Conservation (phyloP, 768 basidiomycete genomes). For the Mycena chlorophos region DNA sequence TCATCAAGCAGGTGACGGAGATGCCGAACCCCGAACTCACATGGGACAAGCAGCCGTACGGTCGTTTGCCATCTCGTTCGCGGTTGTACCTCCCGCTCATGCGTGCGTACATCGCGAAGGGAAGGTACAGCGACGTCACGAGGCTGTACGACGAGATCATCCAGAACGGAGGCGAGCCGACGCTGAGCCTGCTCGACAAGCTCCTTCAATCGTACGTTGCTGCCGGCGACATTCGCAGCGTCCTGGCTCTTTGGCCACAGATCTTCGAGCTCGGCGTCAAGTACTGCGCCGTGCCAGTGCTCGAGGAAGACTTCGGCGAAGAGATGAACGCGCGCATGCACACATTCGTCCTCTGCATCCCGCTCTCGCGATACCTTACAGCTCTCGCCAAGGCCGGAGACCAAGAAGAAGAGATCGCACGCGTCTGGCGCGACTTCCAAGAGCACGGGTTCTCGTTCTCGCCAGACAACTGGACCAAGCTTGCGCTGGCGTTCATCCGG, state of each 20-base stretch:
- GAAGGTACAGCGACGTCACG: constrained; percentile 53
- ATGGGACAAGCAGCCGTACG: constrained; percentile 42
- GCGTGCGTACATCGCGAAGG: constrained; percentile 44
- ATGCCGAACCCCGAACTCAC: constrained; percentile 32
- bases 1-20: constrained; percentile 53
- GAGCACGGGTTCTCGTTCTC: constrained; percentile 74
- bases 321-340: constrained; percentile 23
- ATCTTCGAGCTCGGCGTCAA: constrained; percentile 60
- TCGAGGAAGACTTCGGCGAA: constrained; percentile 27
- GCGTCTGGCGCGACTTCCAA: constrained; percentile 66
- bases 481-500: constrained; percentile 71
- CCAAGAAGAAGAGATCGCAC: constrained; percentile 62
- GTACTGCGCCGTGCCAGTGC: constrained; percentile 35
- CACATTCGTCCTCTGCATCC: constrained; percentile 66
- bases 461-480: constrained; percentile 89
- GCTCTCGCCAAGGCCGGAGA: constrained; percentile 63
- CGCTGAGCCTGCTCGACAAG: constrained; percentile 58
- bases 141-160: constrained; percentile 54
- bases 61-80: constrained; percentile 47
- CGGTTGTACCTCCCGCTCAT: constrained; percentile 66
- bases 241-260: constrained; percentile 65
- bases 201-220: constrained; percentile 75
- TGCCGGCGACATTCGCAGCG: constrained; percentile 51
- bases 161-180: constrained; percentile 54
- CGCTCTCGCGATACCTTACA: constrained; percentile 82